Percentiles rank a stretch among this genome's conserved stretches.
These are phyloP conservation scores for Candida dendrica DNA, from an alignment of 805 yeast genomes.

Conservation along the genomic window DNA sequence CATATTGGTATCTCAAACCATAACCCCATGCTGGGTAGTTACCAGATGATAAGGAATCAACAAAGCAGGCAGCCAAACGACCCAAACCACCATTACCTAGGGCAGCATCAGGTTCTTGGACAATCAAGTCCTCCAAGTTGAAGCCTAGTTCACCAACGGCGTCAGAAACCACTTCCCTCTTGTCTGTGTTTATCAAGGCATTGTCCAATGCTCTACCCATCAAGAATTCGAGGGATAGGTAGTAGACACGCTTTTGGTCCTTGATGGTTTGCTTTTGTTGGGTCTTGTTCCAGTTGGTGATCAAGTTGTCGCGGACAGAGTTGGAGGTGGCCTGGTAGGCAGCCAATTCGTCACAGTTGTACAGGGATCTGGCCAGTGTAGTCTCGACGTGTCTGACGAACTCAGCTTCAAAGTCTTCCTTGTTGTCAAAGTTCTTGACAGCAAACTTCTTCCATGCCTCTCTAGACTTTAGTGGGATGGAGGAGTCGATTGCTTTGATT, in stretches of 20 bases:
- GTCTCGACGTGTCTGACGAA: slow-evolving; percentile 88
- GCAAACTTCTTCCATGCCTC: slow-evolving; percentile 70
- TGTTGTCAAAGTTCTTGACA: slow-evolving; percentile 36
- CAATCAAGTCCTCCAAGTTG: slow-evolving; percentile 76
- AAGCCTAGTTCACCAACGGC: slow-evolving; percentile 74
- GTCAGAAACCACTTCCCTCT: slow-evolving; percentile 49
- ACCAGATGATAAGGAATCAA: slow-evolving; percentile 80
- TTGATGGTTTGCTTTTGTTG: slow-evolving; percentile 82
- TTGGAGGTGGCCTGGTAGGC: slow-evolving; percentile 87
- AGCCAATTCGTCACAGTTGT: slow-evolving; percentile 87
- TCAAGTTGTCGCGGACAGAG: slow-evolving; percentile 70
- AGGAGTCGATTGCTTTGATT: slow-evolving; percentile 72
- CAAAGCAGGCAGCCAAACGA: slow-evolving; percentile 88
- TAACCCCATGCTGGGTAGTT: slow-evolving; percentile 96
- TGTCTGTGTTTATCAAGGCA: slow-evolving; percentile 75
- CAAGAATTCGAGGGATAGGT: slow-evolving; percentile 77
- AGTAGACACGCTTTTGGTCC: slow-evolving; percentile 82
- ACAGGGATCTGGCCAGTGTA: slow-evolving; percentile 81
- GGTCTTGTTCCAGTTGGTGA: slow-evolving; percentile 87
- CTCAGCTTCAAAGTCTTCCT: slow-evolving; percentile 54
- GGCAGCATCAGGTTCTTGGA: slow-evolving; percentile 90
- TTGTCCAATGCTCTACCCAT: slow-evolving; percentile 96
- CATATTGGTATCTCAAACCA: slow-evolving; percentile 88
- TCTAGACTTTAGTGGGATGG: slow-evolving; percentile 74
- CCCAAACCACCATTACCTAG: slow-evolving; percentile 95